Evolutionary conservation across 257 asterid species (phyloP).

Genomic region (Oldenlandia corymbosa): DNA sequence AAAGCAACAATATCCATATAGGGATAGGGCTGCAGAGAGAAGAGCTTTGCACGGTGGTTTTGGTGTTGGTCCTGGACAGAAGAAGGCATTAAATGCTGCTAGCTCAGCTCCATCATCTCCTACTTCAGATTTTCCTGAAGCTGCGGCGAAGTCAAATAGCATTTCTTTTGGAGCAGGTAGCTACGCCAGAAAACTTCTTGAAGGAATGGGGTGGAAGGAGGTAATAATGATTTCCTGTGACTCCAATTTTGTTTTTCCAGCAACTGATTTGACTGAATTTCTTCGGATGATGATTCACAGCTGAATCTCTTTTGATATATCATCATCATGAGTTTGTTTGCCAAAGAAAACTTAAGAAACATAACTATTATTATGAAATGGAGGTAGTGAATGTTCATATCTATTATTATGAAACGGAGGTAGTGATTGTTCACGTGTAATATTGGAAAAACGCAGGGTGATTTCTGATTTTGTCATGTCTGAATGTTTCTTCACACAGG

Average conservation of each 20-base stretch:
- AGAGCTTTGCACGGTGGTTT: slow-evolving; percentile 85
- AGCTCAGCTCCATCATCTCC: slow-evolving; percentile 50
- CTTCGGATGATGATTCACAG: too few relatives aligned
- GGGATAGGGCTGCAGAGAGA: slow-evolving; percentile 98
- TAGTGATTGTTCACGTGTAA: too few relatives aligned
- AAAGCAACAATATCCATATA: slow-evolving; percentile 27
- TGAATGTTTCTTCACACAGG: slow-evolving; percentile 32
- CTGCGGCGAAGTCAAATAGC: slow-evolving; percentile 68
- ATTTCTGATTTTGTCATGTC: background rate
- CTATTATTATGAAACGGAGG: too few relatives aligned
- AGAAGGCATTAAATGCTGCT: slow-evolving; percentile 28
- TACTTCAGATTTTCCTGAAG: slow-evolving; percentile 36
- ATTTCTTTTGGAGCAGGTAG: slow-evolving; percentile 81
- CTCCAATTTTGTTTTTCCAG: too few relatives aligned
- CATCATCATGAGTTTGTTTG: too few relatives aligned
- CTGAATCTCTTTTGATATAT: too few relatives aligned
- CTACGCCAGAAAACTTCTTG: slow-evolving; percentile 72
- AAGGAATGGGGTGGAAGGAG: slow-evolving; percentile 99
- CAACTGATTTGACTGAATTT: too few relatives aligned
- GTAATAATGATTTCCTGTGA: slow-evolving; percentile 24
- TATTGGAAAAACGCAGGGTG: too few relatives aligned
- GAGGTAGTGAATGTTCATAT: too few relatives aligned
- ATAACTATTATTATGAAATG: too few relatives aligned
- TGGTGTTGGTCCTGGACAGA: slow-evolving; percentile 94
- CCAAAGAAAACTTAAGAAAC: too few relatives aligned